These are phyloP conservation scores for Entomortierella beljakovae DNA, from an alignment of 192 early-diverging fungal genomes.

Conservation along the genomic window DNA sequence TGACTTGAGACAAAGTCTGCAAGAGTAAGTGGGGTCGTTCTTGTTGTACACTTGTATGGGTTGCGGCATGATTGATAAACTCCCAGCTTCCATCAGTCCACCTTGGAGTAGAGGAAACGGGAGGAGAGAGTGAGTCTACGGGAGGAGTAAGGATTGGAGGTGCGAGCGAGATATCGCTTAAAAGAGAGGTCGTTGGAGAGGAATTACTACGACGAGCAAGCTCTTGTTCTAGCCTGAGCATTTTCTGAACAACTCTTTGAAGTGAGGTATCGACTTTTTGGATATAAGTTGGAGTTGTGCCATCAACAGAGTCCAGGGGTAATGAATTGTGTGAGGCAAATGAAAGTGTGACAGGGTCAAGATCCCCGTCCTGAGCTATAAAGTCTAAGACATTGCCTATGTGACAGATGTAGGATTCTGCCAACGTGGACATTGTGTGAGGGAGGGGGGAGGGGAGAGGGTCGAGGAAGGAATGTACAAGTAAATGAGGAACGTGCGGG, in stretches of 20 bases:
- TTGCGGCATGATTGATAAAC: slow-evolving; percentile 41
- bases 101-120: slow-evolving; percentile 25
- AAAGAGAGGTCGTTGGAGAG: slow-evolving; percentile 12
- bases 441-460: background rate
- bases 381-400: slow-evolving; percentile 44
- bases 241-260: slow-evolving; percentile 43
- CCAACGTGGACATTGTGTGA: slow-evolving; percentile 33
- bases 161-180: slow-evolving; percentile 32
- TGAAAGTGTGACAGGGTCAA: slow-evolving; percentile 26
- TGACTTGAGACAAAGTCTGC: slow-evolving; percentile 6
- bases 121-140: slow-evolving; percentile 45
- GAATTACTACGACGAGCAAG: slow-evolving; percentile 17
- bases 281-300: slow-evolving; percentile 32
- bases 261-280: slow-evolving; percentile 36
- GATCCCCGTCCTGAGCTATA: slow-evolving; percentile 36
- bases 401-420: slow-evolving; percentile 44
- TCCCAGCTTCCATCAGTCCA: slow-evolving; percentile 42
- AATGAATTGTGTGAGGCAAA: slow-evolving; percentile 30
- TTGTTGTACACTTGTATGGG: slow-evolving; percentile 27
- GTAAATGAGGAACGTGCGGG: background rate
- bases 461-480: background rate
- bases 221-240: slow-evolving; percentile 41
- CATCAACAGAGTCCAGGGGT: slow-evolving; percentile 50
- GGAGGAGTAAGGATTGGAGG: slow-evolving; percentile 50
- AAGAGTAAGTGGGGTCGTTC: slow-evolving; percentile 6